Conservation (phyloP, 2,329 filamentous ascomycete species). For the Penicillium sp. region DNA sequence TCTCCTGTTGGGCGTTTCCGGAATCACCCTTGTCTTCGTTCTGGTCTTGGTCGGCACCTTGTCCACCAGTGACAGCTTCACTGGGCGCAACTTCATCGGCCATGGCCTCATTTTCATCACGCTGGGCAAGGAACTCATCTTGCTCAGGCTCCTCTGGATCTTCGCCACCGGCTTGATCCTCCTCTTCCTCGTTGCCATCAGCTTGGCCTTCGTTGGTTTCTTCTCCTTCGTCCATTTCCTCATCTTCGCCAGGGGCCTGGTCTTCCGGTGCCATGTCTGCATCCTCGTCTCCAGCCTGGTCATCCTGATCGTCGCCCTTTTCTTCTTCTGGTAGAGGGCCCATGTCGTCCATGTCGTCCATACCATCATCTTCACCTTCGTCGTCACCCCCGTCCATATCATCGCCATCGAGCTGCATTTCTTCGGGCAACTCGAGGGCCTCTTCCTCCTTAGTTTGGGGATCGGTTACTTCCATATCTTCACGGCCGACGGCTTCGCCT, state of each 20-base stretch:
- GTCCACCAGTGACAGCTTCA: constrained; percentile 42
- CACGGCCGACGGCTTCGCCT: constrained; percentile 61
- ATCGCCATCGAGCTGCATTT: constrained; percentile 78
- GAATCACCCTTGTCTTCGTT: constrained; percentile 49
- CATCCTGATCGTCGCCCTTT: constrained; percentile 31
- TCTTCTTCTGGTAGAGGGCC: constrained; percentile 40
- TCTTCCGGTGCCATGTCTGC: constrained; percentile 32
- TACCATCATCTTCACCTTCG: constrained; percentile 42
- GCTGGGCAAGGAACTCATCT: constrained; percentile 47
- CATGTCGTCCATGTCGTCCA: constrained; percentile 50
- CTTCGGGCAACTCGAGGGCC: constrained; percentile 79
- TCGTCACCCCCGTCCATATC: constrained; percentile 58
- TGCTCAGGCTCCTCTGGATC: constrained; percentile 56
- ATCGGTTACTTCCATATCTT: constrained; percentile 67
- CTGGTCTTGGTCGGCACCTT: constrained; percentile 42
- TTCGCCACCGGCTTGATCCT: constrained; percentile 38
- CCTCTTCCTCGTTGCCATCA: constrained; percentile 52
- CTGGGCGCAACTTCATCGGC: constrained; percentile 54
- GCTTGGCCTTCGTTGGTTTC: constrained; percentile 46
- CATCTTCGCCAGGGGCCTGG: constrained; percentile 34
- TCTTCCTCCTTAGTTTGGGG: constrained; percentile 81
- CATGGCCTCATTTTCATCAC: constrained; percentile 53
- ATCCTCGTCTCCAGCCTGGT: constrained; percentile 32
- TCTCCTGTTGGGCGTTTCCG: constrained; percentile 44
- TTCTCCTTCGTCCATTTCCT: constrained; percentile 43